phyloP scores from a whole-genome alignment of 1,284 basidiomycete species.

The Pseudozyma thailandica region DNA sequence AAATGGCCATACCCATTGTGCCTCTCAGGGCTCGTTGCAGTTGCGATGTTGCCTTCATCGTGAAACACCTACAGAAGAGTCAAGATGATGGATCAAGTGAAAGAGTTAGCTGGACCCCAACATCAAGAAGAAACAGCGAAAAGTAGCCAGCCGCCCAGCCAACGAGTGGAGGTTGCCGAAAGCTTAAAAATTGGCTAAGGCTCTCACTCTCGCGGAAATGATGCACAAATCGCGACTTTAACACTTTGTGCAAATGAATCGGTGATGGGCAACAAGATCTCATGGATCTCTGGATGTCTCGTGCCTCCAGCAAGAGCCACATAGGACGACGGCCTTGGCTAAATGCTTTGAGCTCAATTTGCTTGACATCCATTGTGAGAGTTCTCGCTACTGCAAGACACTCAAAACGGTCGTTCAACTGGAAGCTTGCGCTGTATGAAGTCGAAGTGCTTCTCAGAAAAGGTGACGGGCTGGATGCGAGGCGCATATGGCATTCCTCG shows the following conservation, averaged over 20 bases:
- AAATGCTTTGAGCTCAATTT: no score
- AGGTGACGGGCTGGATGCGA: conserved; percentile 8
- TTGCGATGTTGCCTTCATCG: conserved; percentile 21
- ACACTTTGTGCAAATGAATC: no score
- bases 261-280: no score
- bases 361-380: no score
- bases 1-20: not conserved
- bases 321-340: no score
- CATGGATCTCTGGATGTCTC: no score
- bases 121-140: not conserved
- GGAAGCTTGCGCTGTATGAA: not conserved
- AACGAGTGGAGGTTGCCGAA: conserved; percentile 3
- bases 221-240: no score
- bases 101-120: not conserved
- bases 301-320: no score
- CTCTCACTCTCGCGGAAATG: no score
- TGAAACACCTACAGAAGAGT: not conserved
- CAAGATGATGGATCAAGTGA: not conserved
- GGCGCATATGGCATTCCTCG: conserved; percentile 34
- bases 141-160: no score
- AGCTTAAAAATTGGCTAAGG: conserved; percentile 22
- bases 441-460: not conserved
- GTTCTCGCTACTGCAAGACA: no score
- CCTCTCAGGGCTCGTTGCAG: conserved; percentile 10
- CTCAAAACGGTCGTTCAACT: no score